phyloP scores from a whole-genome alignment of 352 stramenopile genomes.

The Phytophthora capsici region DNA sequence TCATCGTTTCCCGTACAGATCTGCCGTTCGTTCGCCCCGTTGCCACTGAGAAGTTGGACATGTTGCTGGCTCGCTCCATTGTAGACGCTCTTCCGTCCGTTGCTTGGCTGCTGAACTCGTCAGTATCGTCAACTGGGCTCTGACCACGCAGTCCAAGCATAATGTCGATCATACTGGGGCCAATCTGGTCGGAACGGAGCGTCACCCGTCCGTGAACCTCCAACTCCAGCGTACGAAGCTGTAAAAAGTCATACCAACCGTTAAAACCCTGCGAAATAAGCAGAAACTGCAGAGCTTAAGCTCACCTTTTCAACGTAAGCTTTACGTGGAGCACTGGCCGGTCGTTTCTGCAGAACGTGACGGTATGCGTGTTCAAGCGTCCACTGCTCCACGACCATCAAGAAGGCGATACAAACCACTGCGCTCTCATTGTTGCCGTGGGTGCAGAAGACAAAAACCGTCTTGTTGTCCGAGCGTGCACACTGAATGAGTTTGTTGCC shows the following conservation, averaged over 20 bases:
- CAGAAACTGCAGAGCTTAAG: background rate
- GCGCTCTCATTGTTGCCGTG: slow-evolving; percentile 76
- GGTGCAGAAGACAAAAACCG: slow-evolving; percentile 75
- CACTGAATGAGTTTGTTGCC: slow-evolving; percentile 58
- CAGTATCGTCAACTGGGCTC: slow-evolving; percentile 39
- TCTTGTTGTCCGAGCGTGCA: slow-evolving; percentile 48
- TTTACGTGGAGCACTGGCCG: slow-evolving; percentile 64
- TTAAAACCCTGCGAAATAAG: background rate
- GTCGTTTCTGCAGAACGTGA: slow-evolving; percentile 64
- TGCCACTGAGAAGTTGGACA: slow-evolving; percentile 68
- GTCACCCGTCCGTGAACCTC: slow-evolving; percentile 69
- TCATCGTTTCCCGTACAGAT: slow-evolving; percentile 69
- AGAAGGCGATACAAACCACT: slow-evolving; percentile 70
- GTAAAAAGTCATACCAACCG: background rate
- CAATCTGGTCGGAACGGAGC: slow-evolving; percentile 63
- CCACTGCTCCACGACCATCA: slow-evolving; percentile 68
- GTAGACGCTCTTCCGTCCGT: slow-evolving; percentile 50
- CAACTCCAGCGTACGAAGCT: slow-evolving; percentile 60
- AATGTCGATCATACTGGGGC: slow-evolving; percentile 79
- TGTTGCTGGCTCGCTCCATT: slow-evolving; percentile 61
- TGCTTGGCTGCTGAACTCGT: slow-evolving; percentile 54
- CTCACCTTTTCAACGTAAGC: slow-evolving; percentile 72
- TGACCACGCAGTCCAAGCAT: slow-evolving; percentile 70
- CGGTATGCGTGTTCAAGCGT: slow-evolving; percentile 67
- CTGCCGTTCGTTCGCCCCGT: slow-evolving; percentile 50